phyloP scores from a whole-genome alignment of 2,329 filamentous ascomycete genomes.

The Talaromyces atroroseus region DNA sequence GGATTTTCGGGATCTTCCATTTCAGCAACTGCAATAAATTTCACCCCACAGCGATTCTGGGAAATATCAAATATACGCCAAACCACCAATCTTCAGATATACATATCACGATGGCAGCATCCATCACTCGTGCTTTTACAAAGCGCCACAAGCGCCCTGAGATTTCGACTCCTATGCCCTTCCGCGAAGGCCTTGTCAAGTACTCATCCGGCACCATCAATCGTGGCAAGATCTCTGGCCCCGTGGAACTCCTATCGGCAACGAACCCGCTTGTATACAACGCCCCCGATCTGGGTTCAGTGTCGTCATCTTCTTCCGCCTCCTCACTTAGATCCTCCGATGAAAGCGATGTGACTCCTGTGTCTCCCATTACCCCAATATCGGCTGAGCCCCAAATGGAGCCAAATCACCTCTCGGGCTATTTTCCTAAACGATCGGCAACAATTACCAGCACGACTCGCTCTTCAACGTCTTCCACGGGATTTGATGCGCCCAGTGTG shows the following conservation, averaged over 20 bases:
- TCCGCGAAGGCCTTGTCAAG: slow-evolving; percentile 40
- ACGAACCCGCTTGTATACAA: slow-evolving; percentile 97
- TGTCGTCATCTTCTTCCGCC: slow-evolving; percentile 44
- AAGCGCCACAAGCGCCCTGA: slow-evolving; percentile 45
- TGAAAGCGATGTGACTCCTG: slow-evolving; percentile 61
- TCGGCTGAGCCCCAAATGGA: slow-evolving; percentile 41
- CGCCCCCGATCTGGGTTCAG: slow-evolving; percentile 68
- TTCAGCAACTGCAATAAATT: neutral
- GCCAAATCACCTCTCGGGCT: slow-evolving; percentile 52
- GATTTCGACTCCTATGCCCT: slow-evolving; percentile 40
- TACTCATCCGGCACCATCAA: slow-evolving; percentile 43
- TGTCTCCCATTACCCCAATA: slow-evolving; percentile 35
- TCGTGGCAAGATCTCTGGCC: slow-evolving; percentile 66
- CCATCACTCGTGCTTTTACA: slow-evolving; percentile 42
- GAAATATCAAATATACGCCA: neutral
- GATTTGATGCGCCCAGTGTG: slow-evolving; percentile 58
- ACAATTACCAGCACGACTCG: slow-evolving; percentile 57
- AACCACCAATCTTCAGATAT: neutral
- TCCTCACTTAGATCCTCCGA: slow-evolving; percentile 58
- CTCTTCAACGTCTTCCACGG: slow-evolving; percentile 41
- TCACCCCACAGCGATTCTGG: neutral
- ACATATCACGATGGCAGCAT: slow-evolving; percentile 31
- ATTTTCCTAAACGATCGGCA: slow-evolving; percentile 64
- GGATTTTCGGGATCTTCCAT: slow-evolving; percentile 5
- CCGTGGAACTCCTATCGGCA: slow-evolving; percentile 81